phyloP scores from a whole-genome alignment of 768 basidiomycete species.

The Boletus reticuloceps region DNA sequence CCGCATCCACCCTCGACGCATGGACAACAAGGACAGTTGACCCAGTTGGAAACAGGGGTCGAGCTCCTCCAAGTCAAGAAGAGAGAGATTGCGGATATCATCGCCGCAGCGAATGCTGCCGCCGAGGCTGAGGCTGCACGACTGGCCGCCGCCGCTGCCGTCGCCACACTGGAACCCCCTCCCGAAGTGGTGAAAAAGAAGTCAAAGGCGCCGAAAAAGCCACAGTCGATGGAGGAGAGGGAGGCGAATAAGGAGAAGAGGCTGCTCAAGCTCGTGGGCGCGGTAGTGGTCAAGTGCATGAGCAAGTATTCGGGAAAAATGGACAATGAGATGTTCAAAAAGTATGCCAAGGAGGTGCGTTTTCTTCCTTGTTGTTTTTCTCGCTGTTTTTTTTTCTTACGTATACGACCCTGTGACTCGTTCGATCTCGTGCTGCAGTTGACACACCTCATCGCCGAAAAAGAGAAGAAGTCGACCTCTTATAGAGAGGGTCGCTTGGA shows the following conservation, averaged over 20 bases:
- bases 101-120: slow-evolving; percentile 39
- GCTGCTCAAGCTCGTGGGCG: slow-evolving; percentile 78
- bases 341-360: slow-evolving; percentile 89
- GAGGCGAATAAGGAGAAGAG: slow-evolving; percentile 78
- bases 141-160: slow-evolving; percentile 27
- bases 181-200: slow-evolving; percentile 24
- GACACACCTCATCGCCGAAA: slow-evolving; percentile 83
- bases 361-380: neutral
- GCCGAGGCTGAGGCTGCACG: slow-evolving; percentile 33
- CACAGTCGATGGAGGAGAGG: slow-evolving; percentile 52
- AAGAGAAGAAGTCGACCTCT: slow-evolving; percentile 88
- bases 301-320: slow-evolving; percentile 79
- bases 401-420: neutral
- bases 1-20: neutral
- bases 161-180: slow-evolving; percentile 9
- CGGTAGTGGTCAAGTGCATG: slow-evolving; percentile 91
- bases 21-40: no score
- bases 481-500: slow-evolving; percentile 77
- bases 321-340: slow-evolving; percentile 84
- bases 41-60: no score
- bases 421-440: slow-evolving; percentile 46
- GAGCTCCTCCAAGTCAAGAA: neutral
- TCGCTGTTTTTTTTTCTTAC: neutral
- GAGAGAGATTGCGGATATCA: slow-evolving; percentile 38
- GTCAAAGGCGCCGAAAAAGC: slow-evolving; percentile 36